phyloP scores from a whole-genome alignment of 1,284 basidiomycete genomes.

The Tremellales sp. region DNA sequence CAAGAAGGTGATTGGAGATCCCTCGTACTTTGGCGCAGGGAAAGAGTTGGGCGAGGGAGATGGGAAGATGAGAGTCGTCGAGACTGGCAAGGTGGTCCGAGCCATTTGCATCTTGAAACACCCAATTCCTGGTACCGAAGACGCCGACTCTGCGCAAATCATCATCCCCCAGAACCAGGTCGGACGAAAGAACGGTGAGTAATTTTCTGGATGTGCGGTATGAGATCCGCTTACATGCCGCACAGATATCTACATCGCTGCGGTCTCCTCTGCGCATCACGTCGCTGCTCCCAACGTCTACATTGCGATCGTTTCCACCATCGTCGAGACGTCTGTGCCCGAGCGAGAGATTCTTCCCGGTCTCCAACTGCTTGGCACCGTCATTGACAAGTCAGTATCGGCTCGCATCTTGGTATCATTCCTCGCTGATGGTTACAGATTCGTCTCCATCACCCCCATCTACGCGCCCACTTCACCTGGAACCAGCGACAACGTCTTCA shows the following conservation, averaged over 20 bases:
- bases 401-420: neutral
- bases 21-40: conserved; percentile 89
- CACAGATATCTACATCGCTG: conserved; percentile 96
- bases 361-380: conserved; percentile 85
- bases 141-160: conserved; percentile 91
- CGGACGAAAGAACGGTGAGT: conserved; percentile 80
- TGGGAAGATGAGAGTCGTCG: conserved; percentile 80
- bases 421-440: conserved; percentile 55
- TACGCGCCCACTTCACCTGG: conserved; percentile 87
- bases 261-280: conserved; percentile 94
- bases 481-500: conserved; percentile 74
- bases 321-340: conserved; percentile 92
- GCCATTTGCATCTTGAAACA: conserved; percentile 99
- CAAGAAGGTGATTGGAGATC: conserved; percentile 96
- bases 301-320: conserved; percentile 96
- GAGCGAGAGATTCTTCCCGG: conserved; percentile 90
- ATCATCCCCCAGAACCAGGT: conserved; percentile 99
- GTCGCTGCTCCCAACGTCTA: conserved; percentile 93
- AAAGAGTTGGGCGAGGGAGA: conserved; percentile 51
- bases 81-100: conserved; percentile 91
- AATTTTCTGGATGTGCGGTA: neutral
- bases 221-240: neutral
- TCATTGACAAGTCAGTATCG: conserved; percentile 81
- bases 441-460: conserved; percentile 80
- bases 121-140: conserved; percentile 95